Evolutionary conservation across 2,329 filamentous ascomycete genomes (phyloP).

Genomic region (Colletotrichum sojae): DNA sequence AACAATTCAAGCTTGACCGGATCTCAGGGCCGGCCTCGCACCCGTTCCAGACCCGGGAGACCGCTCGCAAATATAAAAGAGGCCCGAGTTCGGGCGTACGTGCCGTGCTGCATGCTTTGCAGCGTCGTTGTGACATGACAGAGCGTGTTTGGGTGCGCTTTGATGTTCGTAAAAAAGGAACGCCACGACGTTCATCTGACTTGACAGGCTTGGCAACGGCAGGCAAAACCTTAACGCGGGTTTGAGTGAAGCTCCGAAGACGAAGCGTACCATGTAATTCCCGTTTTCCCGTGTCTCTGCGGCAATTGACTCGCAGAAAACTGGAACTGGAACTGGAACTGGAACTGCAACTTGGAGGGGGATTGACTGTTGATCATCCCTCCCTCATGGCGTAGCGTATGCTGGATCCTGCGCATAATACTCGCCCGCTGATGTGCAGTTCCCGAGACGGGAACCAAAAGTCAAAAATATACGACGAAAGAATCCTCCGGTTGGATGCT

Average conservation of each 20-base stretch:
- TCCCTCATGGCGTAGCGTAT: neutral
- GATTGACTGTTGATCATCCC: constrained; percentile 30
- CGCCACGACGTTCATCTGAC: constrained; percentile 24
- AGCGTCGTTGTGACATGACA: neutral
- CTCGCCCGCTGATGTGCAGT: constrained; percentile 26
- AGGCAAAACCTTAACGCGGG: constrained; percentile 23
- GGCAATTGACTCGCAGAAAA: constrained; percentile 31
- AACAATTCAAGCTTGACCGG: constrained; percentile 37
- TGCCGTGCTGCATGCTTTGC: constrained; percentile 5
- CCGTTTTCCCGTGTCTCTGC: neutral
- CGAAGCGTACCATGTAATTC: neutral
- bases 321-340: neutral
- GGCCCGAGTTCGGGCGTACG: constrained; percentile 26
- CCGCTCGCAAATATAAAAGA: neutral
- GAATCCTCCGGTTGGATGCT: constrained; percentile 12
- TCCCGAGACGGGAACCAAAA: constrained; percentile 24
- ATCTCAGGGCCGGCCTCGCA: constrained; percentile 16
- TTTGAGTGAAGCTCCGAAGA: neutral
- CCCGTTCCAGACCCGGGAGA: neutral
- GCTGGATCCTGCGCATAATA: constrained; percentile 1
- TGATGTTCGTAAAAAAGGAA: neutral
- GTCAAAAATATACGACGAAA: constrained; percentile 36
- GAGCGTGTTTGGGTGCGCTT: constrained; percentile 7
- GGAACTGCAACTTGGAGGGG: neutral
- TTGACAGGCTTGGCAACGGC: constrained; percentile 28